Evolutionary conservation across 176 grass and related monocot genomes (phyloP), one percentile per base, ranked within the genome.

Genomic region (Ampelocalamus luodianensis): DNA sequence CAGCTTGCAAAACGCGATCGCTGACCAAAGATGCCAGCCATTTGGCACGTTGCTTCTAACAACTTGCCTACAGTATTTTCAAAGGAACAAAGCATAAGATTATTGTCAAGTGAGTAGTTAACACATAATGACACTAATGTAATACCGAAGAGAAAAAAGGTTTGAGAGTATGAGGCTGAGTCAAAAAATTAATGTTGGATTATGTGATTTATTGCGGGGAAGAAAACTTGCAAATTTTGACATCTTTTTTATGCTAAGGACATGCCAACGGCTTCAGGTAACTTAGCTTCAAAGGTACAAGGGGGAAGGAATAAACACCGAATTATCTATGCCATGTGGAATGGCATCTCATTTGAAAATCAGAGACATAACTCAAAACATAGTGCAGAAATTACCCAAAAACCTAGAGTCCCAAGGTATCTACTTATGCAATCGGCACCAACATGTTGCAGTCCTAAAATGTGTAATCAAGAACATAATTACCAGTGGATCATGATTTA

Each of bases 61-160:
- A 97, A 76, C 71, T 91, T 97, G 22, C 95, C 95, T 95, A 89
- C 71, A 85, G 64, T 8, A 55, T 82, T 80, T 86, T 42, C 11
- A 24, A 72, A 56, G 73, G 78, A 78, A 22, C 23, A 72, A 83
- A 26, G 24, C 56, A 65, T 77, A 20, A 91, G 54, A 54, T 26
- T 46, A 71, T 24, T 76, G 12, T 65, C 20, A 51, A 67, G 18
- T 76, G 68, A 15, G 45, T 79, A 39, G 74, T 85, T 88, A 68
- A 44, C 63, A 82, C 58, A 50, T 32, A 48, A 54, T n/a, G 79
- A 63, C 75, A 76, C 34, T 49, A 38, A 53, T 69, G 61, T n/a
- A 9, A 36, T 70, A 74, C 80, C 62, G 24, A 71, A 61, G 58
- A 54, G 5, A 53, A 43, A 44, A 44, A 36, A 32, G 13, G 16